Evolutionary conservation across 208 protist species (phyloP).

Genomic region (Crithidia expoeki): DNA sequence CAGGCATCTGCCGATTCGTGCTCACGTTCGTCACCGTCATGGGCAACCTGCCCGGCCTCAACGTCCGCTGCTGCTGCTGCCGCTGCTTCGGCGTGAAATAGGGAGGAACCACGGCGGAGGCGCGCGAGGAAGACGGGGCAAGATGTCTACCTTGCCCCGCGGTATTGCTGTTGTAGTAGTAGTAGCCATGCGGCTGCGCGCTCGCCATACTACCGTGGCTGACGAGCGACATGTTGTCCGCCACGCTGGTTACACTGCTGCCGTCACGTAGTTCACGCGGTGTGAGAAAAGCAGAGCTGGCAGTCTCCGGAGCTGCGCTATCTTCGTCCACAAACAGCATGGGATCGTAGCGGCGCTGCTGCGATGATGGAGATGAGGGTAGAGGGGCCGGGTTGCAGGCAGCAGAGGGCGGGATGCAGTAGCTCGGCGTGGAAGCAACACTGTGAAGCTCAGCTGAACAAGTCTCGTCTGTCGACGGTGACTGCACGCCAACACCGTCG

Average conservation of each 20-base stretch:
- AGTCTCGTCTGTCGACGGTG: not conserved
- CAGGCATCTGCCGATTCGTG: conserved; percentile 16
- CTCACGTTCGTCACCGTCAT: conserved; percentile 19
- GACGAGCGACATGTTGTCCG: conserved; percentile 17
- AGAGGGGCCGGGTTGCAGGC: not conserved
- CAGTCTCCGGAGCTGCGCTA: conserved; percentile 18
- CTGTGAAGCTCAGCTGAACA: conserved; percentile 20
- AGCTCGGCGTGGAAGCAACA: conserved; percentile 7
- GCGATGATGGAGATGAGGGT: not conserved
- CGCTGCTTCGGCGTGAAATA: too few species aligned
- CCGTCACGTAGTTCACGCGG: conserved; percentile 19
- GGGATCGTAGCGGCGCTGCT: not conserved
- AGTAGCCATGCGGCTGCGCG: conserved; percentile 27
- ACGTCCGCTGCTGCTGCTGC: too few species aligned
- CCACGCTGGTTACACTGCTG: conserved; percentile 11
- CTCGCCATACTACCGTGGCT: conserved; percentile 33
- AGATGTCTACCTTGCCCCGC: not conserved
- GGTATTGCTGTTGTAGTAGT: conserved; percentile 32
- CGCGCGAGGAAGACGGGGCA: not conserved
- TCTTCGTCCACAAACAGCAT: conserved; percentile 28
- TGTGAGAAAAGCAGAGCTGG: conserved; percentile 28
- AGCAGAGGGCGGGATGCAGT: not conserved
- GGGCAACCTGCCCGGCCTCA: not conserved
- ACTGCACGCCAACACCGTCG: conserved; percentile 16
- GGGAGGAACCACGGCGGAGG: not conserved